Percentiles rank a stretch among this genome's conserved stretches.
phyloP scores from a whole-genome alignment of 768 basidiomycete genomes.

The Floccularia luteovirens region DNA sequence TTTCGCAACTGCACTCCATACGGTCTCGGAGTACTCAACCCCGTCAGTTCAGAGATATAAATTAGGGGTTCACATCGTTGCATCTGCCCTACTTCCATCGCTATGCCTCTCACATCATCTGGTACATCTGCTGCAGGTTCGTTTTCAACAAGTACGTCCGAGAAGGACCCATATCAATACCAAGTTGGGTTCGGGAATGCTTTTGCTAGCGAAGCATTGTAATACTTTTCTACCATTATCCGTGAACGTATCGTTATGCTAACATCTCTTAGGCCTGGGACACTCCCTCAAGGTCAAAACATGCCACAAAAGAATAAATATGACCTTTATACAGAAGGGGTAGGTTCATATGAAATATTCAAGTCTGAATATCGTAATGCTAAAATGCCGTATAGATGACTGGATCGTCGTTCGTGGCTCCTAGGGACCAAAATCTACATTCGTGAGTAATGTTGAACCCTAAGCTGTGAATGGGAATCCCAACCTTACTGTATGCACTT shows the following conservation, averaged over 20 bases:
- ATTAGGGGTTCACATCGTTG: too few relatives aligned
- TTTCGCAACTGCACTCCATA: too few relatives aligned
- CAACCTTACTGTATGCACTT: slow-evolving; percentile 49
- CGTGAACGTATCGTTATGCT: too few relatives aligned
- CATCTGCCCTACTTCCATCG: too few relatives aligned
- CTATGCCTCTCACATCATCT: slow-evolving; percentile 20
- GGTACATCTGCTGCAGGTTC: slow-evolving; percentile 32
- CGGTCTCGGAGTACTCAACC: too few relatives aligned
- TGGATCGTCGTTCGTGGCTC: slow-evolving; percentile 52
- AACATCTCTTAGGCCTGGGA: slow-evolving; percentile 34
- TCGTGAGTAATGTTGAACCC: slow-evolving; percentile 30
- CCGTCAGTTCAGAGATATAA: too few relatives aligned
- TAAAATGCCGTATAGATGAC: slow-evolving; percentile 61
- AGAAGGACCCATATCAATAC: slow-evolving; percentile 47
- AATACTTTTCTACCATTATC: slow-evolving; percentile 16
- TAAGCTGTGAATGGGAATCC: slow-evolving; percentile 60
- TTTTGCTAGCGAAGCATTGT: slow-evolving; percentile 52
- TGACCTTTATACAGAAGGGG: slow-evolving; percentile 53
- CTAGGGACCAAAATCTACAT: slow-evolving; percentile 44
- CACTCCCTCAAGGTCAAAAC: slow-evolving; percentile 53
- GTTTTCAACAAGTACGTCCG: slow-evolving; percentile 26
- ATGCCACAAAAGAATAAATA: slow-evolving; percentile 57
- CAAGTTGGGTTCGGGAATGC: slow-evolving; percentile 53
- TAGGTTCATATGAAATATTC: too few relatives aligned
- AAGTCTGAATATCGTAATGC: too few relatives aligned